These are phyloP conservation scores for Lolium perenne DNA, from an alignment of 176 grass and related monocot species.

Conservation along the genomic window DNA sequence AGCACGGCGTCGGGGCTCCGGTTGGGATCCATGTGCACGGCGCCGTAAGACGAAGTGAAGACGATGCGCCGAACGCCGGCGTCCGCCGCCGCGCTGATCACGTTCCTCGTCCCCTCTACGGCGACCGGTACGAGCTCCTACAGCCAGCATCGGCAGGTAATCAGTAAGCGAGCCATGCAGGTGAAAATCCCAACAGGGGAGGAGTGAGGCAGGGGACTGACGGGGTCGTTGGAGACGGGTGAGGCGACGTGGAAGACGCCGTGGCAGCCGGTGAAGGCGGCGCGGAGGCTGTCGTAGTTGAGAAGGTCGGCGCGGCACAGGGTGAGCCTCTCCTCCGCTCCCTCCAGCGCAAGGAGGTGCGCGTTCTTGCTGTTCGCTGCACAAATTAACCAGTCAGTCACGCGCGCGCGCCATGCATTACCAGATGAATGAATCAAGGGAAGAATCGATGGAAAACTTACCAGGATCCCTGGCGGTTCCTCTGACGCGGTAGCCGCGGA, in stretches of 20 bases:
- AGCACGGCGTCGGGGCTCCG: slow-evolving; percentile 55
- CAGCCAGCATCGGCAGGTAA: background rate
- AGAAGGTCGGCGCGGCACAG: slow-evolving; percentile 59
- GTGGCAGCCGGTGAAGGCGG: slow-evolving; percentile 50
- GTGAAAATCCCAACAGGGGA: background rate
- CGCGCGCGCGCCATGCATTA: too few relatives aligned
- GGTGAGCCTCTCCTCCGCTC: slow-evolving; percentile 44
- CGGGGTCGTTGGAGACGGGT: slow-evolving; percentile 44
- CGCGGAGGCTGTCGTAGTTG: slow-evolving; percentile 22
- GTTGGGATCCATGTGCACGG: slow-evolving; percentile 72
- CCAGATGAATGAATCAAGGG: too few relatives aligned
- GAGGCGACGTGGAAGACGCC: slow-evolving; percentile 73
- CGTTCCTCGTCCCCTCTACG: slow-evolving; percentile 52
- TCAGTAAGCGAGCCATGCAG: background rate
- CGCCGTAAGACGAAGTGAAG: slow-evolving; percentile 59
- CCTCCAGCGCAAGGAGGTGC: slow-evolving; percentile 30
- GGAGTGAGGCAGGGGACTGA: background rate
- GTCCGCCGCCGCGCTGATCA: slow-evolving; percentile 49
- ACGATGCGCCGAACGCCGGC: slow-evolving; percentile 36
- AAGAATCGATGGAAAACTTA: background rate
- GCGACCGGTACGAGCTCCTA: slow-evolving; percentile 49
- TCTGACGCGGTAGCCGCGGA: slow-evolving; percentile 52
- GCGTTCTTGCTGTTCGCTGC: slow-evolving; percentile 52
- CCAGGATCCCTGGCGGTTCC: slow-evolving; percentile 57
- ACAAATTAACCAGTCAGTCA: too few relatives aligned